Base-by-base conservation (phyloP, 805 yeast species). In the Yarrowia sp. region DNA sequence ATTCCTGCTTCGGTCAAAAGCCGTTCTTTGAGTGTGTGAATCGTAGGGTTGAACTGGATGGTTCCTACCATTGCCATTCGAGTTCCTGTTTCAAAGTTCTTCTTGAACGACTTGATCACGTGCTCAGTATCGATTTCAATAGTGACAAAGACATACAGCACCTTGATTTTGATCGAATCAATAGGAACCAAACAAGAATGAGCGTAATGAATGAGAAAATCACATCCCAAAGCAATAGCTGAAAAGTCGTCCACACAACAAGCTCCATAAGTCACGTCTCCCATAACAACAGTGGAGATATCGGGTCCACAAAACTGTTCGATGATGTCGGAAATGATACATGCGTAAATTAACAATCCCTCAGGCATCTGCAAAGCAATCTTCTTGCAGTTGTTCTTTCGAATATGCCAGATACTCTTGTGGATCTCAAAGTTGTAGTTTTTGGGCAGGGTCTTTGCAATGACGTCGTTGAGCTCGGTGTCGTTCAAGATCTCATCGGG, bases 301-400 rank as follows among this genome's bases (percentile, higher is more conserved):
- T 51, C 60, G 44, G 60, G 60, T 2, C 78, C 76, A 74, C 98
- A 92, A 70, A 95, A 93, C 75, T 92, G 97, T 72, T 91, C 96
- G 39, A 95, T 74, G 28, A 95, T 93, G 76, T 95, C 99, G 4
- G 96, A 83, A n/a, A 95, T 84, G 42, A 95, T 83, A 67, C 96
- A 81, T 0, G 98, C 87, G 73, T 92, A 95, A 1, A 95, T 89
- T 58, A 95, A 78, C 35, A 95, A 77, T 1, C 99, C 99, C 76
- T 95, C 99, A 1, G 99, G 99, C 97, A 95, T 90, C 72, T 95
- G 99, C 31, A 95, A 77, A 1, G 97, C 97, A 5, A 96, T 97
- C 38, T 96, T 79, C 68, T 83, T 88, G 14, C 97, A 93, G 14
- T 78, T 77, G 67, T 83, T 79, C 72, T 90, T 90, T 48, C 83